Percentiles rank a stretch among this genome's conserved stretches.
These are phyloP conservation scores for Davidsoniella australis DNA, from an alignment of 2,329 filamentous ascomycete genomes.

Conservation along the genomic window DNA sequence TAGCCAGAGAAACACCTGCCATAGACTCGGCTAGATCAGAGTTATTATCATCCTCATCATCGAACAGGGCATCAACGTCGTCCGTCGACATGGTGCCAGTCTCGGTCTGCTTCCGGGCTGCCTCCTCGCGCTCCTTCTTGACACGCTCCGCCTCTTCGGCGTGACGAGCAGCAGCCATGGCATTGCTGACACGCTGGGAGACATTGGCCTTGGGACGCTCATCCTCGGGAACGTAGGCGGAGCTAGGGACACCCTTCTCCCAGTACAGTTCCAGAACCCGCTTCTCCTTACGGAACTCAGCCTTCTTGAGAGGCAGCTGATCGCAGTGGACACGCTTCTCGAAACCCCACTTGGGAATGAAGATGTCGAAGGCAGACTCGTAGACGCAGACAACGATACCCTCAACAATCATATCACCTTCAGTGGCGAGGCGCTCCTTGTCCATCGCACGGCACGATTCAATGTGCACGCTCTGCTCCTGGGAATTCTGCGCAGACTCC, in stretches of 20 bases:
- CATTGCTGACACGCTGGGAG: slow-evolving; percentile 57
- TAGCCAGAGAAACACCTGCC: slow-evolving; percentile 68
- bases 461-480: slow-evolving; percentile 97
- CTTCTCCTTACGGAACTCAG: slow-evolving; percentile 96
- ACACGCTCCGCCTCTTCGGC: slow-evolving; percentile 68
- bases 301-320: slow-evolving; percentile 93
- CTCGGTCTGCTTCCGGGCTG: slow-evolving; percentile 81
- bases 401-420: slow-evolving; percentile 84
- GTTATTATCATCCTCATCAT: slow-evolving; percentile 63
- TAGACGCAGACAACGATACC: slow-evolving; percentile 95
- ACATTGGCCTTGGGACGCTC: slow-evolving; percentile 75
- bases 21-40: slow-evolving; percentile 83
- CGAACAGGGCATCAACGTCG: slow-evolving; percentile 88
- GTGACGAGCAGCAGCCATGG: slow-evolving; percentile 58
- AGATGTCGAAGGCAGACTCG: slow-evolving; percentile 93
- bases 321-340: slow-evolving; percentile 99
- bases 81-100: slow-evolving; percentile 88
- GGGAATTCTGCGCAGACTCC: slow-evolving; percentile 89
- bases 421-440: slow-evolving; percentile 68
- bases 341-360: slow-evolving; percentile 96
- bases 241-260: slow-evolving; percentile 98
- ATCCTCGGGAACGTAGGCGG: slow-evolving; percentile 89
- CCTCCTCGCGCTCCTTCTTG: slow-evolving; percentile 77
- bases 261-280: slow-evolving; percentile 92
- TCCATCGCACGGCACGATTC: slow-evolving; percentile 95